These are phyloP conservation scores for Avena sativa DNA, from an alignment of 176 grass and related monocot genomes.

Conservation along the genomic window DNA sequence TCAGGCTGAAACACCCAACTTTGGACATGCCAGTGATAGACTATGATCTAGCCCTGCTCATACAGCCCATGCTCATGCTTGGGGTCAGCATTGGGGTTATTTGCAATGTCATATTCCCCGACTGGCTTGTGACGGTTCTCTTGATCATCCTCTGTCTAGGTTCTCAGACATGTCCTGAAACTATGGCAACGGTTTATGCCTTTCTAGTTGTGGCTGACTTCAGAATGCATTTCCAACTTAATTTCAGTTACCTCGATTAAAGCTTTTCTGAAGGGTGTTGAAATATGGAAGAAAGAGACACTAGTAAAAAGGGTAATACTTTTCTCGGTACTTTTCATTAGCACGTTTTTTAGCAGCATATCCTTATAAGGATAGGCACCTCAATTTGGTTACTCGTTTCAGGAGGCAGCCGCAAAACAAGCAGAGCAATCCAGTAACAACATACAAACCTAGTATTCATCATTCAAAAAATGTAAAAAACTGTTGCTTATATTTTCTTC, in stretches of 20 bases:
- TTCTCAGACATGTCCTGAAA: background rate
- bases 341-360: background rate
- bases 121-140: conserved; percentile 80
- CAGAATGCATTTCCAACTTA: background rate
- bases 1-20: conserved; percentile 72
- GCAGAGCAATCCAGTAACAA: conserved; percentile 45
- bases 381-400: conserved; percentile 32
- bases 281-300: conserved; percentile 75
- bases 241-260: conserved; percentile 67
- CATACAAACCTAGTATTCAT: background rate
- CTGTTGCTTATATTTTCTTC: background rate
- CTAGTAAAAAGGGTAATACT: conserved; percentile 55
- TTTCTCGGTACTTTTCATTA: background rate
- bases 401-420: conserved; percentile 46
- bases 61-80: conserved; percentile 91
- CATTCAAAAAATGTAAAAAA: background rate
- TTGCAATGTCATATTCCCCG: conserved; percentile 73
- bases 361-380: no score
- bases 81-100: conserved; percentile 81
- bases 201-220: background rate
- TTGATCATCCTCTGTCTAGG: conserved; percentile 77
- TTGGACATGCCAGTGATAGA: conserved; percentile 81
- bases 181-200: background rate
- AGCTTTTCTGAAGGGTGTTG: conserved; percentile 70
- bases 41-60: conserved; percentile 77